Base-by-base conservation (phyloP, 108 stramenopile species). In the Nitzschia sp. region DNA sequence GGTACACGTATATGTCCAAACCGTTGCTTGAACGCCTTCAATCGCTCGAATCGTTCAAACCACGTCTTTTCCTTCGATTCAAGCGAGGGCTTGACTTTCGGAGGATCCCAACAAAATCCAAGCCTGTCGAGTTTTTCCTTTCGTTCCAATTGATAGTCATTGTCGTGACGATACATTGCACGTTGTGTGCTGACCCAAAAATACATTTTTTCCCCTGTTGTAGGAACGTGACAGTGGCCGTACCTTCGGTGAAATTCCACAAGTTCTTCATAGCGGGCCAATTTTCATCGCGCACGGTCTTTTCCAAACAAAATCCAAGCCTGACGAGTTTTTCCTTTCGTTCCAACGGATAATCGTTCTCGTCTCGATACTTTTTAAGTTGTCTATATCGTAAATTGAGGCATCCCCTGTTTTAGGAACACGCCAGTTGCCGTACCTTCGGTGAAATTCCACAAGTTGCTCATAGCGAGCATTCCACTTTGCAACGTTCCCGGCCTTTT, bases 181-280 rank as follows among this genome's bases (percentile, higher is more conserved):
- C 88, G 64, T 62, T 80, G 69, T 8, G 27, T 27, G 0, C 64
- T 64, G 28, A 81, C 74, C 80, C 80, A 81, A 9, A 19, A 15
- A 2, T 38, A 59, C 3, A 79, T 53, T 32, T 72, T 51, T 13
- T 5, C 25, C 1, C 18, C 23, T 2, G 34, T 18, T 23, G 61
- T 38, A 17, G 79, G 69, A 34, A 80, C 80, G 21, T 55, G 57
- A 32, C 58, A 62, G 46, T 81, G 66, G 17, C 80, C 80, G 36
- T 76, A 33, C 21, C 59, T n/a, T 46, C 61, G 35, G 18, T 61
- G 56, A 56, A 64, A 76, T 11, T 13, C 33, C n/a, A 54, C 15
- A 9, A 82, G 73, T 18, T 70, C 33, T n/a, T 64, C 38, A 54
- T 59, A 74, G 3, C 59, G 60, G 21, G 55, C 80, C 80, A 80